These are phyloP conservation scores for Penicillium sp. DNA, from an alignment of 2,329 filamentous ascomycete genomes.

Conservation along the genomic window DNA sequence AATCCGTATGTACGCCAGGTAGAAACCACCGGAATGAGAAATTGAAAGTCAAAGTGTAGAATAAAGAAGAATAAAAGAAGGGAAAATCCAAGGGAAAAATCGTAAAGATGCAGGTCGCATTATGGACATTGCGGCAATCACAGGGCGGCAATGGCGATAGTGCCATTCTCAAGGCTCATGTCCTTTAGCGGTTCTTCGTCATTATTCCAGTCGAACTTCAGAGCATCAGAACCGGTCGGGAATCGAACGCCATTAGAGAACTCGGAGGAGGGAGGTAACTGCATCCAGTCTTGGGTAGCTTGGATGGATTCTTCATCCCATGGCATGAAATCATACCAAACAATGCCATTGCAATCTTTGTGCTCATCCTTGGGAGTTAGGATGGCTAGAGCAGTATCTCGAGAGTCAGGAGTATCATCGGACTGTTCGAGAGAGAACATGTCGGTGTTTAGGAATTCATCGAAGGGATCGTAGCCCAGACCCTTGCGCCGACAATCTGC, in stretches of 20 bases:
- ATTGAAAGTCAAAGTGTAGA: neutral
- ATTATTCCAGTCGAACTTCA: slow-evolving; percentile 42
- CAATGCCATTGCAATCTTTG: slow-evolving; percentile 13
- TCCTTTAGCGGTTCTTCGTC: slow-evolving; percentile 32
- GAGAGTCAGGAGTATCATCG: slow-evolving; percentile 40
- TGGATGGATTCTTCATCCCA: slow-evolving; percentile 18
- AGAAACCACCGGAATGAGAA: slow-evolving; percentile 12
- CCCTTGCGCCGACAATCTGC: slow-evolving; percentile 5
- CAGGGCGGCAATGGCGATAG: slow-evolving; percentile 29
- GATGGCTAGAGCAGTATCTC: slow-evolving; percentile 34
- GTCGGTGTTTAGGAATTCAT: slow-evolving; percentile 39
- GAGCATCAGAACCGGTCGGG: neutral
- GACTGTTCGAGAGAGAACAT: slow-evolving; percentile 34
- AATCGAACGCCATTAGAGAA: neutral
- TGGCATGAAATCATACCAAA: slow-evolving; percentile 10
- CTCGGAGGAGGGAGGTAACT: slow-evolving; percentile 4
- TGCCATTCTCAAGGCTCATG: slow-evolving; percentile 24
- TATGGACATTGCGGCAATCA: slow-evolving; percentile 12
- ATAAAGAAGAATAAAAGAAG: neutral
- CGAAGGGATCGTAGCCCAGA: slow-evolving; percentile 36
- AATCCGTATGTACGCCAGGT: slow-evolving; percentile 18
- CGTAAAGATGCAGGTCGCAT: slow-evolving; percentile 8
- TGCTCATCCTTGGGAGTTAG: slow-evolving; percentile 37
- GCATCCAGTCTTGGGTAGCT: slow-evolving; percentile 13
- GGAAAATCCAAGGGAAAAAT: slow-evolving; percentile 2